phyloP scores from a whole-genome alignment of 257 asterid species.

The Primulina eburnea region DNA sequence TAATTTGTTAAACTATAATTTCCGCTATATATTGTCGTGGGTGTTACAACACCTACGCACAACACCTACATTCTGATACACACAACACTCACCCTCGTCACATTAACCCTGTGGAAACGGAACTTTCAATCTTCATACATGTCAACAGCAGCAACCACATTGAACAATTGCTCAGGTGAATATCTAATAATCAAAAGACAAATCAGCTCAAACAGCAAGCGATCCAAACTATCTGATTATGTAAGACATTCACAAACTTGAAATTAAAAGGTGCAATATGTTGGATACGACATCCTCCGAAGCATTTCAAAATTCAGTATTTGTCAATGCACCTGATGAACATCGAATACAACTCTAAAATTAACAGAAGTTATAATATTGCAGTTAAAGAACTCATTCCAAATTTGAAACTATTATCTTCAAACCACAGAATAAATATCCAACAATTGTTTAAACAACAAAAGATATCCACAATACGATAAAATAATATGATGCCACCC shows the following conservation, averaged over 20 bases:
- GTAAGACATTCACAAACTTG: background rate
- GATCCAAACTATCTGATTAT: background rate
- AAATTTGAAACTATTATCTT: background rate
- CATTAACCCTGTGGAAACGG: too few species aligned
- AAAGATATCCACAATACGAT: background rate
- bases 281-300: background rate
- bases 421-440: background rate
- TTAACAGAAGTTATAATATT: background rate
- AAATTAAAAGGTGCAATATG: background rate
- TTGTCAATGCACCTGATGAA: background rate
- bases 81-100: too few species aligned
- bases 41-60: too few species aligned
- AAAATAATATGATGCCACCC: too few species aligned
- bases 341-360: background rate
- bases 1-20: too few species aligned
- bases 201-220: slow-evolving; percentile 20
- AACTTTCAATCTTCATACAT: slow-evolving; percentile 92
- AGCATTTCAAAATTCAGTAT: background rate
- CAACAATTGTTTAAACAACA: background rate
- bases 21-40: too few species aligned
- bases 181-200: slow-evolving; percentile 49
- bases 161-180: slow-evolving; percentile 87
- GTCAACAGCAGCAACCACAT: slow-evolving; percentile 99
- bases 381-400: background rate
- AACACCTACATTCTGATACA: too few species aligned